Evolutionary conservation across 75 land plant genomes (phyloP).

Genomic region (Cryptomeria japonica): DNA sequence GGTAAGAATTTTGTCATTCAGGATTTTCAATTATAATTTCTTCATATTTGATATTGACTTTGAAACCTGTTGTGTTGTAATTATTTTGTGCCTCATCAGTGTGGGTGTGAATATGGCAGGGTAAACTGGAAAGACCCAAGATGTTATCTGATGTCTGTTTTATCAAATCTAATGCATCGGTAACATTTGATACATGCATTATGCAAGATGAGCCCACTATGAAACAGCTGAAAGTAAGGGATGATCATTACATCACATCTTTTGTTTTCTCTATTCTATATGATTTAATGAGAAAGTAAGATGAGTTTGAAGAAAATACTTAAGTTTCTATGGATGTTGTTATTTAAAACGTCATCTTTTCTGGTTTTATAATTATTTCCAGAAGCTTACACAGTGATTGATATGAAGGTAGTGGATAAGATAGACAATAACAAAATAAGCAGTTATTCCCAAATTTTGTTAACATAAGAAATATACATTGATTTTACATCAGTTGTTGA

Average conservation of each 20-base stretch:
- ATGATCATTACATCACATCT: background rate
- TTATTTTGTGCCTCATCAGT: background rate
- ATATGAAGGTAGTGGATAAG: too few relatives aligned
- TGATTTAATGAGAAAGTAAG: background rate
- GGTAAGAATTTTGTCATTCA: slow-evolving; percentile 24
- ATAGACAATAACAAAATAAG: too few relatives aligned
- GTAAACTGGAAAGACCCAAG: slow-evolving; percentile 27
- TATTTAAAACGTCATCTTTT: background rate
- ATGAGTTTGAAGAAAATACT: background rate
- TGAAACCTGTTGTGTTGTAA: background rate
- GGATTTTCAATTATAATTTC: background rate
- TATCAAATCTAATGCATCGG: slow-evolving; percentile 32
- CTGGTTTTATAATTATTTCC: background rate
- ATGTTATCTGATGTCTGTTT: slow-evolving; percentile 17
- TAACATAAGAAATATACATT: background rate
- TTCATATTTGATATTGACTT: background rate
- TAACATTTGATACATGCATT: slow-evolving; percentile 27
- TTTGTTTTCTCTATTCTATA: background rate
- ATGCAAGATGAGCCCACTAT: slow-evolving; percentile 49
- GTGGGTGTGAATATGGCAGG: slow-evolving; percentile 26
- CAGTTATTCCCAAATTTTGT: background rate
- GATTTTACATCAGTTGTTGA: background rate
- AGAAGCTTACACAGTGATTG: background rate
- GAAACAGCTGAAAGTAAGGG: slow-evolving; percentile 50
- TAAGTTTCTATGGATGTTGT: background rate